Evolutionary conservation across 2,329 filamentous ascomycete genomes (phyloP), one percentile per base, ranked within the genome.

Genomic region (Boeremia exigua): DNA sequence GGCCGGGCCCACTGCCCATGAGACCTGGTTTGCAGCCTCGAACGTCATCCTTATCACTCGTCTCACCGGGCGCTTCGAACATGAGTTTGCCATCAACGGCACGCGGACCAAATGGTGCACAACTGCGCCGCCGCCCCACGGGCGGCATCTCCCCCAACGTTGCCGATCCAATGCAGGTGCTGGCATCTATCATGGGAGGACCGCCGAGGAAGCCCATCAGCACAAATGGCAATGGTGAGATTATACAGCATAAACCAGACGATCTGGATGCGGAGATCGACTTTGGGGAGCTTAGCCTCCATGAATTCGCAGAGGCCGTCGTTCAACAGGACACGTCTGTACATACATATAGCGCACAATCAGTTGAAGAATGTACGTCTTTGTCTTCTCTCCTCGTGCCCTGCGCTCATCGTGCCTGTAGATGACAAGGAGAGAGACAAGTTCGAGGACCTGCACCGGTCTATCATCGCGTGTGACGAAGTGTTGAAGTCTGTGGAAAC

Each of bases 401-500:
- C 43, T 54, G 60, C 61, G 67, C 69, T 68, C 64, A 72, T 69
- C 37, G 60, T 68, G 62, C 62, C 45, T 70, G 64, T 75, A 81
- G 91, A 92, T 73, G 89, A 95, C 74, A 84, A 84, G 62, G 91
- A 96, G 63, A 91, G 89, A 74, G 82, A 88, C 68, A 93, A 89
- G 69, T 96, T 96, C 67, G 89, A 97, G 75, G 92, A 96, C 53
- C 82, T 99, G 37, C 95, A 98, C 76, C 86, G 85, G 68, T 96
- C 93, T 4, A 98, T 99, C 68, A 69, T 82, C 36, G 90, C 91
- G 46, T 99, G 94, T 78, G 95, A 99, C 76, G 90, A 96, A 72
- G 91, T 98, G 46, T 84, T 98, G 40, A 90, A 88, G 75, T 96
- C 93, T 0, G 95, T 99, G 50, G 94, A 99, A 78, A 88, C 86